A percentile compares a stretch with the other conserved stretches of the same genome.
Conservation (phyloP, 108 stramenopile genomes). For the Phaeodactylum tricornutum region DNA sequence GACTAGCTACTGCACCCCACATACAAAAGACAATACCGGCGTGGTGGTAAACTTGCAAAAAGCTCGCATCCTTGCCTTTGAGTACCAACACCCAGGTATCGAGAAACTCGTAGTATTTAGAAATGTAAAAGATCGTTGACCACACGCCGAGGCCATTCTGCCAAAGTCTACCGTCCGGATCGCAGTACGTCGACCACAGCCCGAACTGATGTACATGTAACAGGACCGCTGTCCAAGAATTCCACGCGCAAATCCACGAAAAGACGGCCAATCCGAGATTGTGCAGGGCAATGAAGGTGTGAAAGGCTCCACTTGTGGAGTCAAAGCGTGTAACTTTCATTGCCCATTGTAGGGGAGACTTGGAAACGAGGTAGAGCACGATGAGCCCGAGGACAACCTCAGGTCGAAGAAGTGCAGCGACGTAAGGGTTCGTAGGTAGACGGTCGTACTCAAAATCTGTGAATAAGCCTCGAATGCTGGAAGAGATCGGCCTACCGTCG, state of each 20-base stretch:
- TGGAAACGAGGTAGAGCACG: conserved; percentile 22
- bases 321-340: conserved; percentile 9
- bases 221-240: conserved; percentile 26
- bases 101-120: conserved; percentile 49
- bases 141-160: conserved; percentile 38
- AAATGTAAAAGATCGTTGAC: conserved; percentile 41
- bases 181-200: conserved; percentile 28
- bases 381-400: conserved; percentile 17
- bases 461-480: conserved; percentile 17
- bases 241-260: conserved; percentile 26
- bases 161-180: conserved; percentile 28
- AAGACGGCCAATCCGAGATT: conserved; percentile 41
- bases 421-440: conserved; percentile 11
- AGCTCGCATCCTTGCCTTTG: conserved; percentile 25
- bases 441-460: conserved; percentile 39
- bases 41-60: conserved; percentile 44
- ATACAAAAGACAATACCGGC: conserved; percentile 30
- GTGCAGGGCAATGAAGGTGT: conserved; percentile 23
- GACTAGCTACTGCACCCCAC: conserved; percentile 34
- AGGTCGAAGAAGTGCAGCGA: conserved; percentile 27
- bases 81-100: conserved; percentile 51
- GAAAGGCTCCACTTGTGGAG: conserved; percentile 20
- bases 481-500: conserved; percentile 31
- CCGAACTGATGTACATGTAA: conserved; percentile 21
- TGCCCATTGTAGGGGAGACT: conserved; percentile 4